Evolutionary conservation across 306 rosid genomes (phyloP).

Genomic region (Malus sylvestris): DNA sequence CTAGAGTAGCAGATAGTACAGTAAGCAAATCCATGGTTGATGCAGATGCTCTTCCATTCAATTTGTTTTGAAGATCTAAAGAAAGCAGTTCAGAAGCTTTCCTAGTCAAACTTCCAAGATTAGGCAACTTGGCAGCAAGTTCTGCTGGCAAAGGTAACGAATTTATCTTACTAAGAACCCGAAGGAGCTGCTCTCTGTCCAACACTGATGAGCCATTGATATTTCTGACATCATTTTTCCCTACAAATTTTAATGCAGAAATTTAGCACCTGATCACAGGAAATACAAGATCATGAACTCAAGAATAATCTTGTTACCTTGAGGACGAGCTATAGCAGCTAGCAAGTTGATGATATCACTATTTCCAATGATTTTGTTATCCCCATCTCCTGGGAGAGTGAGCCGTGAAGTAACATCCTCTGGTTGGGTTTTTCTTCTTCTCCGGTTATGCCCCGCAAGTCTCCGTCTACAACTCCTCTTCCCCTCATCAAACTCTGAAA

Average conservation of each 20-base stretch:
- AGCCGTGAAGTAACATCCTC: constrained; percentile 58
- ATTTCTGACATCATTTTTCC: constrained; percentile 60
- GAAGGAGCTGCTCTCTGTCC: constrained; percentile 67
- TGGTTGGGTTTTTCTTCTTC: constrained; percentile 74
- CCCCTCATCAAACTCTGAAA: constrained; percentile 81
- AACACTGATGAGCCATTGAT: constrained; percentile 38
- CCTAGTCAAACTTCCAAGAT: constrained; percentile 43
- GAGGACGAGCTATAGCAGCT: constrained; percentile 60
- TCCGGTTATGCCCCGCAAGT: constrained; percentile 87
- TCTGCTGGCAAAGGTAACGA: constrained; percentile 61
- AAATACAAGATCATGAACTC: not conserved
- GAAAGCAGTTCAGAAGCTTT: constrained; percentile 35
- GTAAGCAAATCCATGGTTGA: constrained; percentile 68
- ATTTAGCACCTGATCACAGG: constrained; percentile 1
- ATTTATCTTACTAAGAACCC: constrained; percentile 66
- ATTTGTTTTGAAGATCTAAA: constrained; percentile 36
- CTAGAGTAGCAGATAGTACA: constrained; percentile 66
- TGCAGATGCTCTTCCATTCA: constrained; percentile 43
- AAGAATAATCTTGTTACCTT: constrained; percentile 36
- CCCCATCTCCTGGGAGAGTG: constrained; percentile 29
- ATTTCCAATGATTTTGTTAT: constrained; percentile 30
- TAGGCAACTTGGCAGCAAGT: constrained; percentile 67
- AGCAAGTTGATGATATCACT: constrained; percentile 60
- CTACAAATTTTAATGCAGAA: constrained; percentile 26
- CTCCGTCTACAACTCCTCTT: constrained; percentile 85